phyloP scores from a whole-genome alignment of 345 rosid genomes.

The Brassica juncea region DNA sequence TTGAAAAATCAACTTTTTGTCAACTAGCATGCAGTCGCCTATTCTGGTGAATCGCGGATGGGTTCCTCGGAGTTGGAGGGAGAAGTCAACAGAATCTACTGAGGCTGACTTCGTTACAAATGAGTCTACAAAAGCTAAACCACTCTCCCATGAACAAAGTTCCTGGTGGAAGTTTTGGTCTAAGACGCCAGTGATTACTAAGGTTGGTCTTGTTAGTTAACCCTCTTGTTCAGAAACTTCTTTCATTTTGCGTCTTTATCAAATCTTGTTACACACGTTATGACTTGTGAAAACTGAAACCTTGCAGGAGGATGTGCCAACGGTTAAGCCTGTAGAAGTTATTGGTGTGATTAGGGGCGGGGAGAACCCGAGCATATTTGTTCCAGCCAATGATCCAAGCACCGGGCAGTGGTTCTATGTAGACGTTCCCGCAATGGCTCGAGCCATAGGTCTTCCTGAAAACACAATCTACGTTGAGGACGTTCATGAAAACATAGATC shows the following conservation, averaged over 20 bases:
- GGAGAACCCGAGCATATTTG: slow-evolving; percentile 91
- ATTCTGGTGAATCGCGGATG: slow-evolving; percentile 96
- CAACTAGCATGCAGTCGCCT: slow-evolving; percentile 67
- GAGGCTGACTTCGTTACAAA: slow-evolving; percentile 36
- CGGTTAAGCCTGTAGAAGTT: slow-evolving; percentile 56
- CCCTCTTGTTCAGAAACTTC: slow-evolving; percentile 12
- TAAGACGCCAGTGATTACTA: slow-evolving; percentile 46
- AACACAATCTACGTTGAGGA: slow-evolving; percentile 74
- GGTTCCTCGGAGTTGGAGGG: slow-evolving; percentile 98
- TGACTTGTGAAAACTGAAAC: slow-evolving; percentile 25
- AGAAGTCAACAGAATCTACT: slow-evolving; percentile 48
- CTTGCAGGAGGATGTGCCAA: slow-evolving; percentile 45
- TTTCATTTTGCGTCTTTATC: slow-evolving; percentile 2
- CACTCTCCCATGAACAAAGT: slow-evolving; percentile 32
- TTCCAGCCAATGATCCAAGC: slow-evolving; percentile 82
- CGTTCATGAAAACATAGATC: slow-evolving; percentile 61
- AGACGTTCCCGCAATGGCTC: slow-evolving; percentile 74
- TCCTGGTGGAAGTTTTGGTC: slow-evolving; percentile 79
- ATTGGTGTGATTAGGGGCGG: slow-evolving; percentile 85
- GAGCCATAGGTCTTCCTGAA: slow-evolving; percentile 66
- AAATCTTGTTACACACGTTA: slow-evolving; percentile 1
- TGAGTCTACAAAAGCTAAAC: slow-evolving; percentile 45
- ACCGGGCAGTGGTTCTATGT: slow-evolving; percentile 87
- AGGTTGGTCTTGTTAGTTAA: slow-evolving; percentile 49
- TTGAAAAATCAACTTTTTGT: neutral